Conservation (phyloP, 2,329 filamentous ascomycete genomes). For the Aureobasidium lini region DNA sequence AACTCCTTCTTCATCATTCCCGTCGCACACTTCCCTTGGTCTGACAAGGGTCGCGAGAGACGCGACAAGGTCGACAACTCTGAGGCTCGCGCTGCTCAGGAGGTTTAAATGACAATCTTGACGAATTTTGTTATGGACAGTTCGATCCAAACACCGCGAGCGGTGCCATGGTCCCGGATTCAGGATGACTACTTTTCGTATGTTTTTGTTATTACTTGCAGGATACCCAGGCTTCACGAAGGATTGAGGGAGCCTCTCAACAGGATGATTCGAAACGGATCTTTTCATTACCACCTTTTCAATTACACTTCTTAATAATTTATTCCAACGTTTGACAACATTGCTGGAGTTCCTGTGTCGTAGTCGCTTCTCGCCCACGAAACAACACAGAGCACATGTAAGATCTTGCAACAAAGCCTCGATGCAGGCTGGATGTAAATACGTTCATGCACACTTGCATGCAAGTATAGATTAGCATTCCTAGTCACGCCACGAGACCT, state of each 20-base stretch:
- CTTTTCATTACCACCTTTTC: not conserved
- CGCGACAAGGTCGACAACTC: constrained; percentile 43
- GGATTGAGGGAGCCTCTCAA: not conserved
- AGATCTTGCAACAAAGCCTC: not conserved
- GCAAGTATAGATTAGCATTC: not conserved
- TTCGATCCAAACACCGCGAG: not conserved
- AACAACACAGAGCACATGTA: too few relatives aligned
- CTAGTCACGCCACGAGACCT: not conserved
- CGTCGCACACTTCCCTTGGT: constrained; percentile 93
- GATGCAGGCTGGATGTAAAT: too few relatives aligned
- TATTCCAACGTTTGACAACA: not conserved
- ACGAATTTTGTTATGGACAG: not conserved
- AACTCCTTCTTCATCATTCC: constrained; percentile 85
- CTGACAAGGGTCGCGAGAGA: constrained; percentile 60
- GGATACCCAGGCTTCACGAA: constrained; percentile 13
- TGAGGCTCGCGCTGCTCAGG: constrained; percentile 25
- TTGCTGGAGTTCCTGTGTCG: too few relatives aligned
- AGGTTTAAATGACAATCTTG: constrained; percentile 15
- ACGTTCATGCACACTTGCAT: not conserved
- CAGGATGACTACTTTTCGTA: constrained; percentile 5
- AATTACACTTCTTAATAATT: not conserved
- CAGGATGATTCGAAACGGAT: not conserved
- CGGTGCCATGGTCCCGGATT: not conserved
- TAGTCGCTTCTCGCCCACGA: too few relatives aligned
- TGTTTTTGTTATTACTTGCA: constrained; percentile 12